These are phyloP conservation scores for Fusarium cyanostomum DNA, from an alignment of 2,329 filamentous ascomycete species.

Conservation along the genomic window DNA sequence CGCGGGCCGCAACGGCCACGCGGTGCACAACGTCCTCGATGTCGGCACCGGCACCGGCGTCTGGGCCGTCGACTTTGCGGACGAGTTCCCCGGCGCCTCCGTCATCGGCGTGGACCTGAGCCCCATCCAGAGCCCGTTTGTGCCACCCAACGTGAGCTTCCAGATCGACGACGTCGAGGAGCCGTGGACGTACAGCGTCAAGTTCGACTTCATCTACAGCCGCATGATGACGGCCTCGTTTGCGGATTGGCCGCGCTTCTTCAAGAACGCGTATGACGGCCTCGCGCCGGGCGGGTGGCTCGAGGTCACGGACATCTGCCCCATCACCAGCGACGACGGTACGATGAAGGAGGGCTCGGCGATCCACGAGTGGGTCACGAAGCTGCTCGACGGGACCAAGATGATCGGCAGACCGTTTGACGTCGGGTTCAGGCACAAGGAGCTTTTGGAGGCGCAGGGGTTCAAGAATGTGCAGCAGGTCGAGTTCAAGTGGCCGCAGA, in stretches of 20 bases:
- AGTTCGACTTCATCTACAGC: conserved; percentile 43
- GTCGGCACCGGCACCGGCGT: conserved; percentile 43
- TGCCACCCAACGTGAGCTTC: conserved; percentile 39
- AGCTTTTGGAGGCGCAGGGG: conserved; percentile 57
- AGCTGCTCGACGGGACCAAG: conserved; percentile 39
- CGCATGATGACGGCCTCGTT: conserved; percentile 38
- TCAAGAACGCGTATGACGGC: conserved; percentile 35
- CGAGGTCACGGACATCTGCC: conserved; percentile 36
- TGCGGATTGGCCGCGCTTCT: conserved; percentile 34
- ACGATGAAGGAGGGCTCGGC: conserved; percentile 29
- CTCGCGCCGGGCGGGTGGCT: conserved; percentile 39
- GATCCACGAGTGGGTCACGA: conserved; percentile 30
- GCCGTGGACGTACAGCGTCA: conserved; percentile 35
- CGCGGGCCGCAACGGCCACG: conserved; percentile 14
- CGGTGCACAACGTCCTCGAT: conserved; percentile 37
- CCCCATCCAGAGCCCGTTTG: conserved; percentile 35
- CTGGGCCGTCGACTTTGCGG: conserved; percentile 43
- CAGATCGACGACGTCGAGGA: conserved; percentile 42
- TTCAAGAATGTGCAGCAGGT: conserved; percentile 59
- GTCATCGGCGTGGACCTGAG: conserved; percentile 39
- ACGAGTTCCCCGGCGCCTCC: conserved; percentile 30
- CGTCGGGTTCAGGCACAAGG: conserved; percentile 32
- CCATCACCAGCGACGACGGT: conserved; percentile 17
- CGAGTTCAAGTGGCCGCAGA: conserved; percentile 58
- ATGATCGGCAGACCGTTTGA: conserved; percentile 42